phyloP scores from a whole-genome alignment of 129 eudicot species.

The Chrysanthemum makinoi region DNA sequence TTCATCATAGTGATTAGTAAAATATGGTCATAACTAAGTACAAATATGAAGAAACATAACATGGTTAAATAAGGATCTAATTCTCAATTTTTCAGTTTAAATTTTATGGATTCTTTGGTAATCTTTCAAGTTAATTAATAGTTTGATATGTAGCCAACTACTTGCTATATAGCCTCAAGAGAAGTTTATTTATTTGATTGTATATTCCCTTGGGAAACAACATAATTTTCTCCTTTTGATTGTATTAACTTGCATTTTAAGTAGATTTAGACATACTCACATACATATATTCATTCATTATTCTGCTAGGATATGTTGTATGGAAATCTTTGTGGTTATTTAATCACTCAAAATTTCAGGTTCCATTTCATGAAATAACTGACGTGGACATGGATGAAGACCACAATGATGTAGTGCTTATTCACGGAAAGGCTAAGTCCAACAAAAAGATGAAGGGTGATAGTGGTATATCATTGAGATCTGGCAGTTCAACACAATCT shows the following conservation, averaged over 20 bases:
- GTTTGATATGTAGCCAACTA: not conserved
- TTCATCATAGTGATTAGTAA: not conserved
- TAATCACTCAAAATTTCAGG: constrained; percentile 19
- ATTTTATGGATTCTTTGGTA: not conserved
- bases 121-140: not conserved
- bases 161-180: not conserved
- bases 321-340: not conserved
- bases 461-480: constrained; percentile 23
- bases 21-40: not conserved
- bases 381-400: constrained; percentile 73
- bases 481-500: constrained; percentile 19
- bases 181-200: not conserved
- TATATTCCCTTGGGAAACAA: not conserved
- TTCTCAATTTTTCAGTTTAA: not conserved
- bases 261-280: not conserved
- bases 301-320: not conserved
- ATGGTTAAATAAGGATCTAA: not conserved
- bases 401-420: constrained; percentile 29
- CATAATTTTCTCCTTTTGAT: not conserved
- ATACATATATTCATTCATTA: not conserved
- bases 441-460: constrained; percentile 50
- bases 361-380: constrained; percentile 48
- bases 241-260: no score
- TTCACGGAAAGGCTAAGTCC: constrained; percentile 31
- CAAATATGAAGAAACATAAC: not conserved